Percentiles rank a stretch among this genome's conserved stretches.
phyloP scores from a whole-genome alignment of 2,329 filamentous ascomycete species.

The Aspergillus felis region DNA sequence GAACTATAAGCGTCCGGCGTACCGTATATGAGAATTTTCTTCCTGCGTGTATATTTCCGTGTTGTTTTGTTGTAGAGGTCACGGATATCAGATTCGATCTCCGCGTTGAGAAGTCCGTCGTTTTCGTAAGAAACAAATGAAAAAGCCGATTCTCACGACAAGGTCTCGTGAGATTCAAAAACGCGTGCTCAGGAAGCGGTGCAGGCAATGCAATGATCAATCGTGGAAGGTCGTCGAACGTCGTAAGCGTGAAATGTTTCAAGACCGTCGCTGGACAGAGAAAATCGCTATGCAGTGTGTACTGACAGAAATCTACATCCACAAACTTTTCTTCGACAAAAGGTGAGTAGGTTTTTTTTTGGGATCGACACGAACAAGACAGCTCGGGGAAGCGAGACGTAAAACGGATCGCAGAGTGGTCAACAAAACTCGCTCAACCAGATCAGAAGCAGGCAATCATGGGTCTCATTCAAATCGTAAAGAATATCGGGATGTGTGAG shows the following conservation, averaged over 20 bases:
- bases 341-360: slow-evolving; percentile 4
- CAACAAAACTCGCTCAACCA: slow-evolving; percentile 22
- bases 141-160: slow-evolving; percentile 1
- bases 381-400: slow-evolving; percentile 5
- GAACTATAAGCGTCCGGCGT: slow-evolving; percentile 22
- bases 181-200: slow-evolving; percentile 17
- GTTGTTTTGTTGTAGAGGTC: not conserved
- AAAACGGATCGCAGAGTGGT: slow-evolving; percentile 16
- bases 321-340: slow-evolving; percentile 12
- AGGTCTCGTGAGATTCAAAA: slow-evolving; percentile 3
- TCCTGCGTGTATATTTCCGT: not conserved
- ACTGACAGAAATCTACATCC: slow-evolving; percentile 21
- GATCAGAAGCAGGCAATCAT: slow-evolving; percentile 32
- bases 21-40: slow-evolving; percentile 4
- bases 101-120: slow-evolving; percentile 5
- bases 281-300: slow-evolving; percentile 17
- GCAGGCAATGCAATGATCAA: slow-evolving; percentile 24
- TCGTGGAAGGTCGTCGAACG: slow-evolving; percentile 30
- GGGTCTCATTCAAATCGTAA: slow-evolving; percentile 45
- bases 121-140: slow-evolving; percentile 15
- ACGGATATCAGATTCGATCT: not conserved
- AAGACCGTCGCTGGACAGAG: slow-evolving; percentile 15
- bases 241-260: slow-evolving; percentile 30
- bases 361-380: slow-evolving; percentile 10
- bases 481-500: slow-evolving; percentile 19